A percentile compares a stretch with the other conserved stretches of the same genome.
These are phyloP conservation scores for Hawksworthiomyces lignivorus DNA, from an alignment of 2,329 filamentous ascomycete genomes.

Conservation along the genomic window DNA sequence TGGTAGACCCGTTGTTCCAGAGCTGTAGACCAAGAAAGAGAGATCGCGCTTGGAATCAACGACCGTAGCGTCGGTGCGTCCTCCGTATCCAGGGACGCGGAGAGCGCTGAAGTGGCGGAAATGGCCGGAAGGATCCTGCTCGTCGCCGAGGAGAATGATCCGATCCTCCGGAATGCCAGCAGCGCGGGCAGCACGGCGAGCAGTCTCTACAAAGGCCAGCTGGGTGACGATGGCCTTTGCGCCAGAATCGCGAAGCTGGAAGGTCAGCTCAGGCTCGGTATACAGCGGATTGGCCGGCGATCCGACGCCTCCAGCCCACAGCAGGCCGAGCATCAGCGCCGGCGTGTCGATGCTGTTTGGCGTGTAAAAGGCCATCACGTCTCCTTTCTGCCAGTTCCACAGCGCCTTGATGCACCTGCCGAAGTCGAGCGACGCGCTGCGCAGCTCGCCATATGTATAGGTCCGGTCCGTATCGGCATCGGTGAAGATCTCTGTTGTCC, in stretches of 20 bases:
- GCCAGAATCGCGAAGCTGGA: slow-evolving; percentile 71
- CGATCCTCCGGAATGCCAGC: slow-evolving; percentile 64
- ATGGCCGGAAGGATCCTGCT: slow-evolving; percentile 46
- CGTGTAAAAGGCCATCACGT: slow-evolving; percentile 75
- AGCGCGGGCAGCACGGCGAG: slow-evolving; percentile 57
- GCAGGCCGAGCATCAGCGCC: slow-evolving; percentile 65
- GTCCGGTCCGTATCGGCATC: slow-evolving; percentile 60
- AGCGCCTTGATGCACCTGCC: slow-evolving; percentile 67
- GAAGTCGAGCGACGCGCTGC: slow-evolving; percentile 61
- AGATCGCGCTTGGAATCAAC: slow-evolving; percentile 63
- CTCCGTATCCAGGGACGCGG: slow-evolving; percentile 44
- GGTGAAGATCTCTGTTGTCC: slow-evolving; percentile 60
- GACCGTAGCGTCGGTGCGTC: slow-evolving; percentile 31
- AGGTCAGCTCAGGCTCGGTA: slow-evolving; percentile 73
- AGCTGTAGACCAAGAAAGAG: slow-evolving; percentile 80
- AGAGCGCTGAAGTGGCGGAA: slow-evolving; percentile 69
- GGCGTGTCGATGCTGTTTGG: slow-evolving; percentile 83
- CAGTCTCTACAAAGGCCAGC: slow-evolving; percentile 54
- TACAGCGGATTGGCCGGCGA: slow-evolving; percentile 88
- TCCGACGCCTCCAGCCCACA: slow-evolving; percentile 75
- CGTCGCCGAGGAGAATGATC: slow-evolving; percentile 70
- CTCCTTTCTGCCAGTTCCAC: slow-evolving; percentile 74
- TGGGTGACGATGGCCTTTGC: slow-evolving; percentile 74
- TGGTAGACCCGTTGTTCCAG: slow-evolving; percentile 81
- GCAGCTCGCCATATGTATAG: slow-evolving; percentile 66